A percentile compares a stretch with the other conserved stretches of the same genome.
Conservation (phyloP, 2,329 filamentous ascomycete species). For the Fusarium verticillioides region DNA sequence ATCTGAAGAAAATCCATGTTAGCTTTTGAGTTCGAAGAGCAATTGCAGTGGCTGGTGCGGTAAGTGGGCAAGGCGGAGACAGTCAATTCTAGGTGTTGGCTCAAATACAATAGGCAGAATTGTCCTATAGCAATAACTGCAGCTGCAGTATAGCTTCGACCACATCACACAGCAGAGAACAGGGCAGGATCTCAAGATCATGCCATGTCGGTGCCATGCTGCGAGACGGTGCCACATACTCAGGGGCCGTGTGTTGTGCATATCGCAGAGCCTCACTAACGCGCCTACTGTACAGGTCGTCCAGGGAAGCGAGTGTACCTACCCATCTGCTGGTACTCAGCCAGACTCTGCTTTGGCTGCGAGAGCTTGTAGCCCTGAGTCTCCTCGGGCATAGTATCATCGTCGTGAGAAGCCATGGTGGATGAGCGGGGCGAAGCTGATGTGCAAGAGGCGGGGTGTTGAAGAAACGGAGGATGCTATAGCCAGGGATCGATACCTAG, state of each 20-base stretch:
- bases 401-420: slow-evolving; percentile 75
- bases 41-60: background rate
- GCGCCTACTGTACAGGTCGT: background rate
- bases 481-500: slow-evolving; percentile 13
- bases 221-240: slow-evolving; percentile 18
- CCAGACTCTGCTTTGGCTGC: slow-evolving; percentile 94
- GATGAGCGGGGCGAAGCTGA: slow-evolving; percentile 30
- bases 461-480: slow-evolving; percentile 24
- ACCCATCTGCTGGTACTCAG: slow-evolving; percentile 95
- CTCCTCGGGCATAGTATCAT: slow-evolving; percentile 86
- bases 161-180: background rate
- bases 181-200: slow-evolving; percentile 7
- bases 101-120: background rate
- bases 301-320: slow-evolving; percentile 50
- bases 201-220: slow-evolving; percentile 22
- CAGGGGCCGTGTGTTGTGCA: slow-evolving; percentile 8
- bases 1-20: slow-evolving; percentile 55
- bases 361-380: slow-evolving; percentile 98
- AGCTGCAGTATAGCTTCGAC: background rate
- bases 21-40: slow-evolving; percentile 14
- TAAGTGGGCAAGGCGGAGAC: background rate
- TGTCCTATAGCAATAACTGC: background rate
- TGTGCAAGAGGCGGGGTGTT: slow-evolving; percentile 29
- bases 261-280: slow-evolving; percentile 25
- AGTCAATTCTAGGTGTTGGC: background rate